phyloP scores from a whole-genome alignment of 164 flowering plant genomes.

The Tetracentron sinense region DNA sequence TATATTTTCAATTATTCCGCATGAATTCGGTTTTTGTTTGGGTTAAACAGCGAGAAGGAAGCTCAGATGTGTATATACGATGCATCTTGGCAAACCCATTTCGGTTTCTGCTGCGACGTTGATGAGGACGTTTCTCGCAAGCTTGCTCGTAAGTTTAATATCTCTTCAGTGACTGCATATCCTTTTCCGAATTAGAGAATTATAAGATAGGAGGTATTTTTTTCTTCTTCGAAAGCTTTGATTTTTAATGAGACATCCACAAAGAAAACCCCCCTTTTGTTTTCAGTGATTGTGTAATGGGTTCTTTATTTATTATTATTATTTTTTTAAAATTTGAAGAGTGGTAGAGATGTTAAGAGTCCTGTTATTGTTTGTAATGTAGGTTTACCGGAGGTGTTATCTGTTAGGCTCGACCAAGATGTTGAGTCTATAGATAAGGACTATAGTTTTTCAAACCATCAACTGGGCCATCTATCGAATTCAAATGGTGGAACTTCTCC shows the following conservation, averaged over 20 bases:
- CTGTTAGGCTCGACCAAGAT: conserved; percentile 59
- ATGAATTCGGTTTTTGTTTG: background rate
- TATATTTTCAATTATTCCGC: background rate
- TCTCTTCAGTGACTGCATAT: too few relatives aligned
- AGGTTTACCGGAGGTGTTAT: conserved; percentile 68
- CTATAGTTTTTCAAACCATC: conserved; percentile 30
- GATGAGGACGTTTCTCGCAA: conserved; percentile 46
- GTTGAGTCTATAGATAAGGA: conserved; percentile 41
- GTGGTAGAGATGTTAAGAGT: background rate
- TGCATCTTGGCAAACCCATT: conserved; percentile 53
- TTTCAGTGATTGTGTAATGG: background rate
- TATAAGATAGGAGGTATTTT: background rate
- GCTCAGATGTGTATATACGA: conserved; percentile 80
- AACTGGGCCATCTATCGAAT: conserved; percentile 13
- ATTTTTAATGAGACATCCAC: background rate
- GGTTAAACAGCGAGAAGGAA: conserved; percentile 53
- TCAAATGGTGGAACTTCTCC: conserved; percentile 16
- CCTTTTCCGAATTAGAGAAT: background rate
- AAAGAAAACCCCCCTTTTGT: background rate
- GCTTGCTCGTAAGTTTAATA: conserved; percentile 42
- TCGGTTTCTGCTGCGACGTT: conserved; percentile 69
- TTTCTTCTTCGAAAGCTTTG: background rate
- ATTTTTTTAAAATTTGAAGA: background rate
- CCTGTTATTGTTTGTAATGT: conserved; percentile 3
- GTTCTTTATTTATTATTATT: background rate